These are phyloP conservation scores for Macrolepiota fuliginosa DNA, from an alignment of 768 basidiomycete genomes.

Conservation along the genomic window DNA sequence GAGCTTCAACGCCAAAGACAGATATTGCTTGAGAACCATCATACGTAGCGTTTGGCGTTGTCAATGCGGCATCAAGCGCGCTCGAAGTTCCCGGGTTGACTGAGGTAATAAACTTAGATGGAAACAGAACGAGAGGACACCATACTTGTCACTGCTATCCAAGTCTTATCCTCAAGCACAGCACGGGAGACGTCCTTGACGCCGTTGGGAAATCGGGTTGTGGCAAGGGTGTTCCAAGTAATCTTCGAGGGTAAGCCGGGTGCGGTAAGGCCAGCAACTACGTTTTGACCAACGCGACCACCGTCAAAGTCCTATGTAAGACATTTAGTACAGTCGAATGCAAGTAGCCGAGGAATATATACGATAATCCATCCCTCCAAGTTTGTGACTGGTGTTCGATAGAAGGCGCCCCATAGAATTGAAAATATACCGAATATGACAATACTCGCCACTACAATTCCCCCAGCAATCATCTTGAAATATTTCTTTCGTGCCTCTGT, in stretches of 20 bases:
- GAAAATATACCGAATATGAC: slow-evolving; percentile 49
- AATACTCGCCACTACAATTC: slow-evolving; percentile 34
- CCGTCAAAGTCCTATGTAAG: slow-evolving; percentile 58
- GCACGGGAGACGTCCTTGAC: slow-evolving; percentile 37
- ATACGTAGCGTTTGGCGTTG: slow-evolving; percentile 40
- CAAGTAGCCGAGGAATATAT: slow-evolving; percentile 18
- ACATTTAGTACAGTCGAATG: not conserved
- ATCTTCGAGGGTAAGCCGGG: slow-evolving; percentile 29
- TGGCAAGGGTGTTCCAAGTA: slow-evolving; percentile 42
- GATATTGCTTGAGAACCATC: slow-evolving; percentile 49
- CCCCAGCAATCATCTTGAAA: slow-evolving; percentile 40
- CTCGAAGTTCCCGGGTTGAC: slow-evolving; percentile 41
- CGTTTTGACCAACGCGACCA: slow-evolving; percentile 43
- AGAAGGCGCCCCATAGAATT: slow-evolving; percentile 58
- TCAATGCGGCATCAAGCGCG: slow-evolving; percentile 34
- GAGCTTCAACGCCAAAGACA: slow-evolving; percentile 33
- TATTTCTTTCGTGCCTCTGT: slow-evolving; percentile 37
- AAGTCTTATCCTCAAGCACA: slow-evolving; percentile 48
- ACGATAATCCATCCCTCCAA: slow-evolving; percentile 61
- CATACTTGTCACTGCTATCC: slow-evolving; percentile 56
- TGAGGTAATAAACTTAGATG: slow-evolving; percentile 15
- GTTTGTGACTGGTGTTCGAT: slow-evolving; percentile 39
- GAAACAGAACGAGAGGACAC: slow-evolving; percentile 9
- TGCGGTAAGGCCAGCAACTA: slow-evolving; percentile 30
- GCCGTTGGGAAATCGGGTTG: slow-evolving; percentile 45